phyloP scores from a whole-genome alignment of 108 stramenopile genomes.

The Nitzschia inconspicua region DNA sequence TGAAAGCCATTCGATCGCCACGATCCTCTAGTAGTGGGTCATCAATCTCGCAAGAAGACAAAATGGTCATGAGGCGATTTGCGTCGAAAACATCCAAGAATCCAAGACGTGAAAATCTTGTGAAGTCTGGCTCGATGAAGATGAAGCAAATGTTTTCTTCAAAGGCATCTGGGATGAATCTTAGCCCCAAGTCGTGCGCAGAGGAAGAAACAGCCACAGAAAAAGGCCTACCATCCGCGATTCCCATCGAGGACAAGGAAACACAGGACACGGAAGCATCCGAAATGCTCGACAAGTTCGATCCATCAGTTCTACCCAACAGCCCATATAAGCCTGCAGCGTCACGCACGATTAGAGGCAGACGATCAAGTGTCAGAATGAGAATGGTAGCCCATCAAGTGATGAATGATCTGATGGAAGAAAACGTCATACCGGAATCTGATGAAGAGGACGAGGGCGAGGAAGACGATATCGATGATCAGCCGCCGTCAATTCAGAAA shows the following conservation, averaged over 20 bases:
- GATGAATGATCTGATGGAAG: slow-evolving; percentile 12
- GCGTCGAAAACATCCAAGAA: too few relatives aligned
- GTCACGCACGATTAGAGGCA: too few relatives aligned
- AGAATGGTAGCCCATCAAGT: background rate
- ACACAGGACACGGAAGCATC: background rate
- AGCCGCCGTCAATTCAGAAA: too few relatives aligned
- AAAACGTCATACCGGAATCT: background rate
- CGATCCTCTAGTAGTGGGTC: background rate
- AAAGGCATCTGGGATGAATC: too few relatives aligned
- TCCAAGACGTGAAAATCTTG: too few relatives aligned
- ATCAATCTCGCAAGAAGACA: slow-evolving; percentile 8
- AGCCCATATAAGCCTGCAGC: too few relatives aligned
- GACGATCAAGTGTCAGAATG: slow-evolving; percentile 1
- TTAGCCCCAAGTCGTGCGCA: too few relatives aligned
- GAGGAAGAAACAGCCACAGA: background rate
- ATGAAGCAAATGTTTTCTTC: slow-evolving; percentile 10
- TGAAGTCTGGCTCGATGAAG: slow-evolving; percentile 4
- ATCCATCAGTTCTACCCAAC: too few relatives aligned
- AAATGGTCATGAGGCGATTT: too few relatives aligned
- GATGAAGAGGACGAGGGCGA: background rate
- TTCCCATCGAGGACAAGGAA: background rate
- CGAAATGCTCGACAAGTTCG: too few relatives aligned
- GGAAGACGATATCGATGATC: slow-evolving; percentile 1
- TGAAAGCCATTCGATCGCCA: background rate
- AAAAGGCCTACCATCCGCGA: background rate